Percentiles rank a stretch among this genome's conserved stretches.
Conservation (phyloP, 1,284 basidiomycete species). For the Naganishia albida region DNA sequence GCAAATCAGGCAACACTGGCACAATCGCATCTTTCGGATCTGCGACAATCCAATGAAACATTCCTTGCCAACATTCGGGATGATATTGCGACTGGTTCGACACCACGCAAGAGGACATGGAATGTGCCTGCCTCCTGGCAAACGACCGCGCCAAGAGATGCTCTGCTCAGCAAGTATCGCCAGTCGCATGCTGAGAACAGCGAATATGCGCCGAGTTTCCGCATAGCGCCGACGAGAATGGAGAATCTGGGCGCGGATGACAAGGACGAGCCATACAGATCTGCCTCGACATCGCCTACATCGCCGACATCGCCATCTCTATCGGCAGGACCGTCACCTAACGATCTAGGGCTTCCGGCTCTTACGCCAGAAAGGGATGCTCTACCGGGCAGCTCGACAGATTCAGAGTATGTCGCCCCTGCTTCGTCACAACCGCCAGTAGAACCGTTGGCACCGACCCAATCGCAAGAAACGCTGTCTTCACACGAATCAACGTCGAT, state of each 20-base stretch:
- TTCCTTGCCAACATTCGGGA: conserved; percentile 42
- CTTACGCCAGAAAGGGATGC: background rate
- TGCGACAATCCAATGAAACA: conserved; percentile 19
- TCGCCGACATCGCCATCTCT: conserved; percentile 7
- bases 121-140: conserved; percentile 49
- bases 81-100: conserved; percentile 56
- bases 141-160: conserved; percentile 45
- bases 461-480: conserved; percentile 5
- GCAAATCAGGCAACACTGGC: conserved; percentile 25
- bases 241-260: conserved; percentile 2
- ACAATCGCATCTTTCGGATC: conserved; percentile 25
- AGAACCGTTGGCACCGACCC: conserved; percentile 9
- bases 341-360: background rate
- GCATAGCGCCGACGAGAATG: conserved; percentile 13
- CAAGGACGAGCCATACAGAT: background rate
- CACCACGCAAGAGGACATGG: conserved; percentile 54
- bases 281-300: background rate
- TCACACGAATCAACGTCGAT: background rate
- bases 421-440: background rate
- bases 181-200: conserved; percentile 19
- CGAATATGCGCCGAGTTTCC: conserved; percentile 23
- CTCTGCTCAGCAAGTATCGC: conserved; percentile 17
- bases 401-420: background rate
- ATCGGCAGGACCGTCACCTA: background rate
- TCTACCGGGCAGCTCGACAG: background rate